Evolutionary conservation across 208 protist genomes (phyloP).

Genomic region (Trypanosoma avium): DNA sequence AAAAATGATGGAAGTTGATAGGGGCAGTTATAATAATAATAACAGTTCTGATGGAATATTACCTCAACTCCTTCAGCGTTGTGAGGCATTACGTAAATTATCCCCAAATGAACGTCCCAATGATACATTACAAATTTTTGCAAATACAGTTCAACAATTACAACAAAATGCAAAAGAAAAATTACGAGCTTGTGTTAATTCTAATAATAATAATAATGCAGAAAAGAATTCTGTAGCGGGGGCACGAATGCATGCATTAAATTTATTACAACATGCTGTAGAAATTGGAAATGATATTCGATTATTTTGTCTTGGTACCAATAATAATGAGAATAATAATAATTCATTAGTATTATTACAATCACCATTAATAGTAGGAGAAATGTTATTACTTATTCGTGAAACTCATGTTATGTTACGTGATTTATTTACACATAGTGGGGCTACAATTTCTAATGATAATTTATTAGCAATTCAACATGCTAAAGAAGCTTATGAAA

Average conservation of each 20-base stretch:
- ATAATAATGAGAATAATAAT: neutral
- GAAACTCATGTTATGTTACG: constrained; percentile 18
- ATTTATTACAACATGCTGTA: constrained; percentile 1
- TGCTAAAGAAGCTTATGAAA: constrained; percentile 15
- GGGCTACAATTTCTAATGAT: neutral
- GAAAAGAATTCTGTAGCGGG: neutral
- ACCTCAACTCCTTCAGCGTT: neutral
- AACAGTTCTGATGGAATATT: too few relatives aligned
- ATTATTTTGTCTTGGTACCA: neutral
- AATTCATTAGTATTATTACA: neutral
- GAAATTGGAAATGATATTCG: neutral
- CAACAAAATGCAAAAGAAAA: constrained; percentile 12
- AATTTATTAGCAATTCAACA: constrained; percentile 15
- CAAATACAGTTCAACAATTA: constrained; percentile 4
- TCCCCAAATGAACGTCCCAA: neutral
- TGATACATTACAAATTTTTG: neutral
- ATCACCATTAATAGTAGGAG: constrained; percentile 9
- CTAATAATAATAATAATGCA: neutral
- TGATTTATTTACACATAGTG: constrained; percentile 3
- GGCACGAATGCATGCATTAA: neutral
- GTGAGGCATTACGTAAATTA: neutral
- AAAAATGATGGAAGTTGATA: neutral
- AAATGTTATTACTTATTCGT: constrained; percentile 13
- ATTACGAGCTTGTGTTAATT: neutral
- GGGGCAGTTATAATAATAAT: too few relatives aligned